Evolutionary conservation across 2,329 filamentous ascomycete genomes (phyloP), one percentile per base, ranked within the genome.

Genomic region (Stemphylium vesicarium): DNA sequence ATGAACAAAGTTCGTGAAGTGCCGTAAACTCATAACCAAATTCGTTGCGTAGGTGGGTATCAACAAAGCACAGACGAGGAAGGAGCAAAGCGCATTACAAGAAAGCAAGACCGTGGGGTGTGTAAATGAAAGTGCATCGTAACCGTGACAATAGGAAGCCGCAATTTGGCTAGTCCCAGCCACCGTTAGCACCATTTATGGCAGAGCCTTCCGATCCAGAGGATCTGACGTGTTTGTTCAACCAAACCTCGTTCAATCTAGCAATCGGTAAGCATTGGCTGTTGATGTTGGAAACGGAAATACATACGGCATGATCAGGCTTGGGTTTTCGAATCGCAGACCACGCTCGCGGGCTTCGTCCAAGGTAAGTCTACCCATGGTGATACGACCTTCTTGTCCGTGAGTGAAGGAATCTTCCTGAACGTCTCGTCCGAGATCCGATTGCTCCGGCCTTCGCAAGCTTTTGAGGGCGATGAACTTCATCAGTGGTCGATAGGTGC

Each of bases 391-490:
- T 24, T 56, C 39, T 32, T 33, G 51, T 7, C 55, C 53, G 8
- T 51, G 38, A 8, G 60, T 52, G 6, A 68, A 39, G 7, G 67
- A 59, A 35, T 74, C 72, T 70, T 76, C 67, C 65, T 83, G 80
- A 26, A 80, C 70, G 45, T 78, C 78, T 75, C 70, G 73, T 7
- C 75, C 78, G 6, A 81, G 77, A 35, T 81, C 79, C n/a, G 82
- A 74, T 43, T 75, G 79, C 53, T 85, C 81, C 2, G 85, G 82
- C 22, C 85, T 81, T 62, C 88, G 85, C 55, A 99, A 91, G 66
- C 92, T 96, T 59, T 91, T 85, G 39, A 99, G 80, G 24, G 96
- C 92, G 72, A 99, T 98, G 72, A 95, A 97, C 65, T 87, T 89
- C 75, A 93, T 96, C 56, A 99, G 78, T 0, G 95, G 94, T 67